Evolutionary conservation across 768 basidiomycete species (phyloP), one percentile per base, ranked within the genome.

Genomic region (Melanogaster broomeanus): DNA sequence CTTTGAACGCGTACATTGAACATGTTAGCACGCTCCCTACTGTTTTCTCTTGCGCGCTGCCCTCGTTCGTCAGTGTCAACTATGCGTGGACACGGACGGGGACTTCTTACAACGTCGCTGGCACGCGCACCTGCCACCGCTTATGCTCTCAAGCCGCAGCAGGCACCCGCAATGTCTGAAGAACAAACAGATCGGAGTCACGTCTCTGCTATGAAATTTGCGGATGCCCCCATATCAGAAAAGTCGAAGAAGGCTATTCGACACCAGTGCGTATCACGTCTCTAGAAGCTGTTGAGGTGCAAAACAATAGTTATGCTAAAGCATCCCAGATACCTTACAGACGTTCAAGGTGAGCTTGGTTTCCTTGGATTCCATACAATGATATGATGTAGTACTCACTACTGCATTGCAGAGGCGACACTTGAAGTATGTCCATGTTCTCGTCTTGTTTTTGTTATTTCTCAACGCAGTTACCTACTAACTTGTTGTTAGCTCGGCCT

Each of bases 291-390:
- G 18, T 42, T 31, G 24, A 28, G 45, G 39, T 40, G 19, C 6
- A 40, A 42, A 19, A 31, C 33, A 53, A 42, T 67, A 45, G 54
- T 45, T 55, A 22, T 57, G 42, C 64, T 64, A 41, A 64, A 45
- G 50, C 18, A 25, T 42, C n/a, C 21, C 47, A 77, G 76, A 55
- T 73, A 68, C 52, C 61, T 79, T 68, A 75, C 76, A 22, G 76
- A 79, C 53, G 77, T 78, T 15, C 77, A 79, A 71, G 76, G 75
- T 73, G 30, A 30, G 67, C 51, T 28, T 27, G 12, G 35, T 55
- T 49, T 37, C 27, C 28, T 43, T 45, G 47, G 1, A 22, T 15
- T 13, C 19, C 15, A 37, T 33, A 33, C 30, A 42, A 35, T 10
- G 12, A 16, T 31, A 13, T 27, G 2, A 40, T 13, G 39, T 12